Base-by-base conservation (phyloP, 768 basidiomycete genomes). In the Austroboletus festivus region DNA sequence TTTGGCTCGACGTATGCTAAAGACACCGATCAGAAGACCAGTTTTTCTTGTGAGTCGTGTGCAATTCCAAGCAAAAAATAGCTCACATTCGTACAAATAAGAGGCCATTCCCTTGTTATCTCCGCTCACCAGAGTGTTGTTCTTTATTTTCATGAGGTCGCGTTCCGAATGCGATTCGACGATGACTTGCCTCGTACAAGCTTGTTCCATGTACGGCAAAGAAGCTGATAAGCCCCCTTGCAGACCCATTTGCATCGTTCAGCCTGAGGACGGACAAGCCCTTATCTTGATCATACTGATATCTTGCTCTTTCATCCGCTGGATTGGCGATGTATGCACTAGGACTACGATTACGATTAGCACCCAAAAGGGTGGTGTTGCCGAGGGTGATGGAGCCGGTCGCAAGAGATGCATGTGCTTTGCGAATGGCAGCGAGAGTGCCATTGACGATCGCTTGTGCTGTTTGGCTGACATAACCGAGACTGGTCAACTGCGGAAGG, bases 41-140 rank as follows among this genome's bases (percentile, higher is more conserved):
- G n/a, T n/a, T n/a, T n/a, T n/a, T n/a, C n/a, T 21, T 4, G 26
- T 38, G 15, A 37, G 44, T 34, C 38, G 30, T 5, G 23, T n/a
- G 12, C 1, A 13, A 19, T 24, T 26, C 13, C 16, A 42, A 44
- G 42, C 23, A n/a, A 20, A 23, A 9, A 16, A 33, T 42, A 1
- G 47, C 75, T 42, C 49, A 85, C 84, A 69, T 74, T 90, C 89
- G 51, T 87, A 91, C 16, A 89, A 62, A 63, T 79, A 84, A 8
- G 86, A 86, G 3, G 88, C 86, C 86, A 90, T 89, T 34, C 89
- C 89, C 63, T 91, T 90, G 71, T 90, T 90, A 65, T 90, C 89
- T 3, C 76, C 68, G 63, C 86, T 89, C 24, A 90, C 77, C n/a
- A 89, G 70, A 1, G 87, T 89, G 53, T 89, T 90, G 61, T 90